Conservation (phyloP, 768 basidiomycete species). For the Imleria badia region DNA sequence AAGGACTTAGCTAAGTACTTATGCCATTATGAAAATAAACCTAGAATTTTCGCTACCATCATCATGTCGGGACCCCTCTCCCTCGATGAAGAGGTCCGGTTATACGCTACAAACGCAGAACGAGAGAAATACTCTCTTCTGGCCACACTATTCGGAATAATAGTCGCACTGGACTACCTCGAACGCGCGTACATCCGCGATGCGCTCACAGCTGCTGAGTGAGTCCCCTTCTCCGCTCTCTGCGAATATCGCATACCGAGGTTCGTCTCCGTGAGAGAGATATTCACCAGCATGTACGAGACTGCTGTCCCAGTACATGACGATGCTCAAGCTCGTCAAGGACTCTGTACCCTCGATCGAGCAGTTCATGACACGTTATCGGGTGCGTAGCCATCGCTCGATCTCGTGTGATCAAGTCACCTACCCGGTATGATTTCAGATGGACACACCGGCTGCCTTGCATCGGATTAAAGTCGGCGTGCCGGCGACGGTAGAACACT, state of each 20-base stretch:
- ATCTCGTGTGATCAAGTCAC: background rate
- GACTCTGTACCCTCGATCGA: conserved; percentile 84
- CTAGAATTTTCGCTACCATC: background rate
- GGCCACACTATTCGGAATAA: conserved; percentile 88
- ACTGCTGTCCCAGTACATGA: conserved; percentile 96
- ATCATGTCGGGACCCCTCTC: conserved; percentile 43
- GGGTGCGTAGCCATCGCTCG: conserved; percentile 44
- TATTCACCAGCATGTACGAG: conserved; percentile 96
- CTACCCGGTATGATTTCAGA: conserved; percentile 42
- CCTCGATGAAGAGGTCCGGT: conserved; percentile 89
- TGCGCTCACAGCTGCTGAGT: conserved; percentile 89
- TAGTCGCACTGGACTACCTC: conserved; percentile 90
- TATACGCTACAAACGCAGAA: conserved; percentile 85
- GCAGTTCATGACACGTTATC: conserved; percentile 87
- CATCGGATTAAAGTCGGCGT: conserved; percentile 91
- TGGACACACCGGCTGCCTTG: conserved; percentile 91
- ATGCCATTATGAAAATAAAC: background rate
- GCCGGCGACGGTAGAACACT: conserved; percentile 95
- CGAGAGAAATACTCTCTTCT: conserved; percentile 86
- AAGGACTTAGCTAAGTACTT: conserved; percentile 4
- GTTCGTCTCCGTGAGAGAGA: conserved; percentile 46
- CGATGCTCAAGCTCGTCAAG: conserved; percentile 93
- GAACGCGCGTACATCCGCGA: conserved; percentile 96
- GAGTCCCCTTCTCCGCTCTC: conserved; percentile 35
- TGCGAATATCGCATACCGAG: conserved; percentile 7